phyloP scores from a whole-genome alignment of 2,329 filamentous ascomycete species.

The Fusarium globosum region DNA sequence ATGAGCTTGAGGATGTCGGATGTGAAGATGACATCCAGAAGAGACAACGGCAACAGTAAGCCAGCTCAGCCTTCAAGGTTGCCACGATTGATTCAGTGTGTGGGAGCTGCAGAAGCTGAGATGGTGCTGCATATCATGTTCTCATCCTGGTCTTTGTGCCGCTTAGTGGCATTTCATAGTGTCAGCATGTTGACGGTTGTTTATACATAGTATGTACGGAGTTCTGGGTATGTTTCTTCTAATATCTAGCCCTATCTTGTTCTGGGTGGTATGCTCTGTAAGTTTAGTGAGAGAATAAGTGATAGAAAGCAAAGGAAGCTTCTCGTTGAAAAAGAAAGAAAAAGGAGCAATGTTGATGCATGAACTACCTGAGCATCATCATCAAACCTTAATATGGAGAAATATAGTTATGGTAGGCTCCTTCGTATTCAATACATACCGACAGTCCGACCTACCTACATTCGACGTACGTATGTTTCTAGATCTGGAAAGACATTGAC shows the following conservation, averaged over 20 bases:
- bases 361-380: neutral
- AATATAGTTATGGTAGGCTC: neutral
- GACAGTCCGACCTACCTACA: neutral
- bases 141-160: neutral
- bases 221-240: neutral
- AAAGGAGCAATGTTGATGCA: neutral
- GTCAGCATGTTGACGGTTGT: neutral
- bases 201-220: neutral
- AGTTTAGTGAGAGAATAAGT: neutral
- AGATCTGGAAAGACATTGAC: neutral
- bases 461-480: neutral
- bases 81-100: neutral
- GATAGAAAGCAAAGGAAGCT: neutral
- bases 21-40: neutral
- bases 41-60: neutral
- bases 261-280: neutral
- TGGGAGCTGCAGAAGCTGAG: neutral
- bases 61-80: slow-evolving; percentile 14
- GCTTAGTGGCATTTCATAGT: neutral
- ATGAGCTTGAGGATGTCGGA: neutral
- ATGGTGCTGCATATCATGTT: neutral
- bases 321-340: neutral
- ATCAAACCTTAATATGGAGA: slow-evolving; percentile 1
- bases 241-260: neutral
- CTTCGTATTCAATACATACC: neutral